These are phyloP conservation scores for Eutrema yunnanense DNA, from an alignment of 345 rosid species.

Conservation along the genomic window DNA sequence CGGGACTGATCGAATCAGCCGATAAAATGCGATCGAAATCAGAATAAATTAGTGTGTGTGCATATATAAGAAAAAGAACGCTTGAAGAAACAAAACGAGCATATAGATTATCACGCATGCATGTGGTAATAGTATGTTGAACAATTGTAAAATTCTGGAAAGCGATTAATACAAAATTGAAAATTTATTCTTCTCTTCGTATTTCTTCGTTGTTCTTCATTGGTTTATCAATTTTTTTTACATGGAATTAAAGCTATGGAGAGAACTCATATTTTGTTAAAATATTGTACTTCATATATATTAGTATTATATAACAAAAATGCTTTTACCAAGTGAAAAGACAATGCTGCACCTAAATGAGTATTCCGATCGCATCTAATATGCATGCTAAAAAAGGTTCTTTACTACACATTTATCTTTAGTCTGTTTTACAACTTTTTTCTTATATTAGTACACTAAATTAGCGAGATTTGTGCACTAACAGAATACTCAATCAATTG, in stretches of 20 bases:
- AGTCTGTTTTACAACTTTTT: not conserved
- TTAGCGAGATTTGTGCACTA: not conserved
- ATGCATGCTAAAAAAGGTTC: conserved; percentile 25
- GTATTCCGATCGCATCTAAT: conserved; percentile 15
- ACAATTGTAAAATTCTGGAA: not conserved
- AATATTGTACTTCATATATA: not conserved
- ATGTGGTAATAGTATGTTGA: no score
- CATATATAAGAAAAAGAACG: no score
- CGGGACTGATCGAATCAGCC: no score
- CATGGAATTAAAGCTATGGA: not conserved
- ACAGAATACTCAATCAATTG: not conserved
- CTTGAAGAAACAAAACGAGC: no score
- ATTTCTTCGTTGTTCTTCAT: not conserved
- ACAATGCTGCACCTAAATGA: conserved; percentile 2
- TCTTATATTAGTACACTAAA: not conserved
- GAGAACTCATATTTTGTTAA: not conserved
- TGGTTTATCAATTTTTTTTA: not conserved
- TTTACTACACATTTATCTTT: conserved; percentile 3
- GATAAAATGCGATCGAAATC: no score
- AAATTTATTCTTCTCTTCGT: not conserved
- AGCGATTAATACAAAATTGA: not conserved
- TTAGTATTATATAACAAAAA: not conserved
- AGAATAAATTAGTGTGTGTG: no score
- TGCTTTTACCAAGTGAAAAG: not conserved
- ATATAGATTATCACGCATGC: no score